These are phyloP conservation scores for Brettanomyces custersianus DNA, from an alignment of 805 yeast species.

Conservation along the genomic window DNA sequence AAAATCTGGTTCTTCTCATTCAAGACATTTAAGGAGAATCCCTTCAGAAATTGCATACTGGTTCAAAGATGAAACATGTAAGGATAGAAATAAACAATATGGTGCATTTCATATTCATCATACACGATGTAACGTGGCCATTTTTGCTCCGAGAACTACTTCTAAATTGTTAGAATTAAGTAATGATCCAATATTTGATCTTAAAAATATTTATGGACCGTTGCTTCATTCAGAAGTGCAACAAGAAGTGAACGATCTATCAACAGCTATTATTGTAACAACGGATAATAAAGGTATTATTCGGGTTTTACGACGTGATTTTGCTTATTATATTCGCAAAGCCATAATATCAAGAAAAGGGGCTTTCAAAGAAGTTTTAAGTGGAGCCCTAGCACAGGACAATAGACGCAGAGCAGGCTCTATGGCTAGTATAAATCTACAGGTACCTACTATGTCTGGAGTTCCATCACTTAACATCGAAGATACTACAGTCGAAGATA, in stretches of 20 bases:
- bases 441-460: too few relatives aligned
- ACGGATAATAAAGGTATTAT: conserved; percentile 69
- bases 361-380: neutral
- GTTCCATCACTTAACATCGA: neutral
- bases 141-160: conserved; percentile 69
- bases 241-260: conserved; percentile 15
- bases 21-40: conserved; percentile 11
- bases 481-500: neutral
- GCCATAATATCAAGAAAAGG: conserved; percentile 10
- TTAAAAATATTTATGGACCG: conserved; percentile 22
- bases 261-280: conserved; percentile 51
- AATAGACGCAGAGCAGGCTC: neutral
- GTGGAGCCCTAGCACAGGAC: neutral
- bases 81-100: conserved; percentile 48
- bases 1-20: conserved; percentile 9
- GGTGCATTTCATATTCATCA: conserved; percentile 72
- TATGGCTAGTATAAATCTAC: too few relatives aligned
- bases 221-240: conserved; percentile 3
- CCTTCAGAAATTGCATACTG: conserved; percentile 4
- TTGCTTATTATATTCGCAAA: conserved; percentile 42
- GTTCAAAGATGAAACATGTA: conserved; percentile 27
- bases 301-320: conserved; percentile 73
- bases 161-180: conserved; percentile 57
- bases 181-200: conserved; percentile 71
- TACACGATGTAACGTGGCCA: conserved; percentile 62